Evolutionary conservation across 192 early-diverging fungal genomes (phyloP), one percentile per base, ranked within the genome.

Genomic region (Polychytrium aggregatum): DNA sequence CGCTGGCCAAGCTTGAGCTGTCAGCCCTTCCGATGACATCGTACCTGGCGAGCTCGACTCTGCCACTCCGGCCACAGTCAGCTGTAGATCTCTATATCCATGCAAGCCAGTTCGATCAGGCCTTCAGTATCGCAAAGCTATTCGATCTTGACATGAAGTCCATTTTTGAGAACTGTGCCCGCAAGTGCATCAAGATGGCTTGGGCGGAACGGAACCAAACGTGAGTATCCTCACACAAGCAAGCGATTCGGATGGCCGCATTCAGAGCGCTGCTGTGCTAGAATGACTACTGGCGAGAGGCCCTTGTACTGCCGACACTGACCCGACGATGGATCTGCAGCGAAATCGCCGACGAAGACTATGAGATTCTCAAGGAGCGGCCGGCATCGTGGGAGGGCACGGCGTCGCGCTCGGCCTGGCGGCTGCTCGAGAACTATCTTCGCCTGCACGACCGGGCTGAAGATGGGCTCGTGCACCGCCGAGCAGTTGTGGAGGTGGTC

Each of bases 361-460:
- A n/a, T n/a, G n/a, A n/a, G n/a, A n/a, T n/a, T n/a, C n/a, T n/a
- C n/a, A 45, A 65, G 25, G 57, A 60, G 26, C 37, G 38, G 24
- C 46, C 43, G 20, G 43, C 50, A 1, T 35, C 24, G 10, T 57
- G 53, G 57, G 51, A 50, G 40, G 57, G 63, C 13, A 48, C 35
- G 11, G 35, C 17, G 22, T 34, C 48, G 16, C 50, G 48, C n/a
- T 42, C 50, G n/a, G 65, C 65, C 13, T 68, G 65, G 65, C 27
- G 44, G 26, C 21, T 44, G 24, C 43, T 68, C 27, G 11, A 52
- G 31, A n/a, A 51, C 5, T 44, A 54, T 16, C 30, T 68, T 22
- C 35, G 48, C 1, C n/a, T 37, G 16, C 53, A 57, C n/a, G 51
- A 48, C 37, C 18, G 18, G 20, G 24, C 17, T 11, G 37, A 29